Evolutionary conservation across 805 yeast species (phyloP), one percentile per base, ranked within the genome.

Genomic region (Kodamaea hsintzibuensis): DNA sequence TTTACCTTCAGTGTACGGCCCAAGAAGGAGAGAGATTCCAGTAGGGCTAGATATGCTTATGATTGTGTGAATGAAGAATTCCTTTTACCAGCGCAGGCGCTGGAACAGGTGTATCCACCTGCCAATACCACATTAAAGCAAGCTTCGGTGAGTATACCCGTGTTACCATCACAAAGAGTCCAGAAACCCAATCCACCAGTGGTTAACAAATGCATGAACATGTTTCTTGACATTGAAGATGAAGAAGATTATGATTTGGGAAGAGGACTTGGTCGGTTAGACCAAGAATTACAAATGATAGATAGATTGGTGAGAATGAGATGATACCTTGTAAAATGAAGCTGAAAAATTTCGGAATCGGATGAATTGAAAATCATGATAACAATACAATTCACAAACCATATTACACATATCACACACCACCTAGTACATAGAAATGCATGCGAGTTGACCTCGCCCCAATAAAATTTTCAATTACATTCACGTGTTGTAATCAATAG

Each of bases 51-150:
- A 49, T 52, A 46, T 13, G 56, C 55, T n/a, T 57, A 57, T 50
- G 60, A 57, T 30, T 55, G 60, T 51, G 55, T 55, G 17, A 57
- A 57, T 47, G 44, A 55, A 37, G 54, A 57, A 22, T 57, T 57
- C 13, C 35, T 30, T 35, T 52, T 57, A 27, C 51, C 56, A 16
- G 51, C 30, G 50, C 50, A 39, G 39, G 50, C 57, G 37, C 50
- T 38, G 43, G 19, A 9, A 25, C 33, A 17, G 3, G 48, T 45
- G 7, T 45, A n/a, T 16, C 48, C 48, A 7, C 48, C 48, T 6
- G 39, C 48, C 3, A 45, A 45, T 14, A 17, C 48, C 7, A 45
- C 48, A 13, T 25, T 45, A n/a, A 45, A 10, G 48, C 48, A 45
- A 22, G 33, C 50, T 2, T 22, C 16, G 33, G 30, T 18, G 19